phyloP scores from a whole-genome alignment of 345 rosid species.

The Trapa bicornis region DNA sequence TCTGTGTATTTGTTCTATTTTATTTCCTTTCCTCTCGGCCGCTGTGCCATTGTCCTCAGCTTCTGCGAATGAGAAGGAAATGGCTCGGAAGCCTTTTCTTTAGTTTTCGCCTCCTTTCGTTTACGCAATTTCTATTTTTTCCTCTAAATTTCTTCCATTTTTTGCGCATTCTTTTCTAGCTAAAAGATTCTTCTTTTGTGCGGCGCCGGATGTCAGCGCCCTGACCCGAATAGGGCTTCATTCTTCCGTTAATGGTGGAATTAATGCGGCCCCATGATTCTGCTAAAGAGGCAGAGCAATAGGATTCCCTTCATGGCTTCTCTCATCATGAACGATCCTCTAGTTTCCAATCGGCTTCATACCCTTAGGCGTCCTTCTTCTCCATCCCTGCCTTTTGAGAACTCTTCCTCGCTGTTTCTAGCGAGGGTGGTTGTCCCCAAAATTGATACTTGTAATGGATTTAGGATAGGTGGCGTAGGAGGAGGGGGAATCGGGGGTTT shows the following conservation, averaged over 20 bases:
- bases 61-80: not conserved
- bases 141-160: not conserved
- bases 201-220: not conserved
- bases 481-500: not conserved
- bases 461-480: constrained; percentile 9
- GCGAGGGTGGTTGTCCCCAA: constrained; percentile 10
- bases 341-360: constrained; percentile 3
- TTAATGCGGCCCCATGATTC: constrained; percentile 25
- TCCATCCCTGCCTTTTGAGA: not conserved
- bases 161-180: not conserved
- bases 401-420: not conserved
- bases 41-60: not conserved
- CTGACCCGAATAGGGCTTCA: not conserved
- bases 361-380: not conserved
- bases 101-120: not conserved
- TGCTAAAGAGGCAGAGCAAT: constrained; percentile 30
- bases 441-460: constrained; percentile 10
- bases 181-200: not conserved
- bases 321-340: constrained; percentile 8
- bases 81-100: not conserved
- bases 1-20: too few species aligned
- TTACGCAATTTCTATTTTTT: not conserved
- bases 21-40: not conserved
- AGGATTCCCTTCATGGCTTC: constrained; percentile 14
- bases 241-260: constrained; percentile 19